A percentile compares a stretch with the other conserved stretches of the same genome.
phyloP scores from a whole-genome alignment of 2,329 filamentous ascomycete genomes.

The Davidsoniella australis region DNA sequence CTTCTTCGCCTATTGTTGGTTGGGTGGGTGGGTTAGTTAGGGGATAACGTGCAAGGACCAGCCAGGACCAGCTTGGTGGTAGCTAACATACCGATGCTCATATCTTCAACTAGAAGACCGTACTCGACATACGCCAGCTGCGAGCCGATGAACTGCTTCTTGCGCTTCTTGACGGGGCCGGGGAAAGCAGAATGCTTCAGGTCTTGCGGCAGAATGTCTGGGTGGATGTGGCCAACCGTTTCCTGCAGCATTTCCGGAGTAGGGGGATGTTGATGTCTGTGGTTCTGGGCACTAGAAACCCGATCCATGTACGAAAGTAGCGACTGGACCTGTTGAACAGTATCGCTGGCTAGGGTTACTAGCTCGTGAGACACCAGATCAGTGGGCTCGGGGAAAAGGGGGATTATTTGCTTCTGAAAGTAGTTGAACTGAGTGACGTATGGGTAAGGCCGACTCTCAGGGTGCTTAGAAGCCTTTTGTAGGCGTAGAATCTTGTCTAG shows the following conservation, averaged over 20 bases:
- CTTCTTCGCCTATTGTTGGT: conserved; percentile 16
- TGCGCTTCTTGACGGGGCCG: conserved; percentile 17
- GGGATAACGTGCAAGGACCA: background rate
- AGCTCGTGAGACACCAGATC: conserved; percentile 37
- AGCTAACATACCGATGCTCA: conserved; percentile 30
- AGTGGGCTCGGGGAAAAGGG: conserved; percentile 11
- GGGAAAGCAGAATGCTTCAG: background rate
- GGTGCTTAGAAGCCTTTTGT: conserved; percentile 13
- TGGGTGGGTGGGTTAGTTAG: conserved; percentile 8
- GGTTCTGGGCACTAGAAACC: conserved; percentile 12
- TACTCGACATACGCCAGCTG: conserved; percentile 33
- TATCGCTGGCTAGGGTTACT: conserved; percentile 21
- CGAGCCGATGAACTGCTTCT: conserved; percentile 30
- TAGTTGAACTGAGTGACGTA: conserved; percentile 13
- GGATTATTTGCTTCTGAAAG: conserved; percentile 11
- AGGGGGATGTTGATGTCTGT: conserved; percentile 10
- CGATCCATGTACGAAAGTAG: conserved; percentile 33
- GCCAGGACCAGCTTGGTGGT: background rate
- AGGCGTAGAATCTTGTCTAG: conserved; percentile 14
- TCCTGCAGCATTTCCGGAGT: conserved; percentile 10
- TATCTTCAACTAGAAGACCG: conserved; percentile 58
- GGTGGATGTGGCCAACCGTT: conserved; percentile 1
- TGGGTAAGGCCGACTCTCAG: conserved; percentile 12
- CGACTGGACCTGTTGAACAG: conserved; percentile 33
- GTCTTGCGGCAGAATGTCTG: conserved; percentile 8